These are phyloP conservation scores for Boechera divaricarpa DNA, from an alignment of 345 rosid species.

Conservation along the genomic window DNA sequence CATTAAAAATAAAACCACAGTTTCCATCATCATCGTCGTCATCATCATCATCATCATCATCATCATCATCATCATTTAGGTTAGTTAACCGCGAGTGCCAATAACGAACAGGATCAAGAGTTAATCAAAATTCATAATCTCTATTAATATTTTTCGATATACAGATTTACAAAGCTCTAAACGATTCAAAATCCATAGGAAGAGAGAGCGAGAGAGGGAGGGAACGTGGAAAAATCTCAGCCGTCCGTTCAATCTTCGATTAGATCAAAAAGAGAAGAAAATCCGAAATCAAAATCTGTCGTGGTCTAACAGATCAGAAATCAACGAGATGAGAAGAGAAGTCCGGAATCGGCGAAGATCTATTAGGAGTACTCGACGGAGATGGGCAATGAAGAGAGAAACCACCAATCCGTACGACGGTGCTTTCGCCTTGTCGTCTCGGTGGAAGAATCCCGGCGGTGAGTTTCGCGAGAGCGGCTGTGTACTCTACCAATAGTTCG, in stretches of 20 bases:
- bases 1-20: background rate
- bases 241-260: constrained; percentile 13
- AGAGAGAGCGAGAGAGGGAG: background rate
- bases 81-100: too few species aligned
- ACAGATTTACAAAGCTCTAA: constrained; percentile 30
- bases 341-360: constrained; percentile 39
- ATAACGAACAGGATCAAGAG: too few species aligned
- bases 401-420: constrained; percentile 35
- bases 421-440: constrained; percentile 31
- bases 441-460: constrained; percentile 47
- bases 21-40: background rate
- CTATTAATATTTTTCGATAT: constrained; percentile 8
- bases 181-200: background rate
- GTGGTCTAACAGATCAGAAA: constrained; percentile 25
- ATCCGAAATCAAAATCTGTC: background rate
- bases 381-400: constrained; percentile 39
- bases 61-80: background rate
- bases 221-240: constrained; percentile 26
- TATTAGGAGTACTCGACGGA: constrained; percentile 26
- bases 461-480: constrained; percentile 55
- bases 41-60: background rate
- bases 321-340: constrained; percentile 47
- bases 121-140: constrained; percentile 7
- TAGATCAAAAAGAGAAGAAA: background rate
- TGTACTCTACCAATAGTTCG: constrained; percentile 61